Base-by-base conservation (phyloP, 1,284 basidiomycete species). In the Cryptococcus sp. region DNA sequence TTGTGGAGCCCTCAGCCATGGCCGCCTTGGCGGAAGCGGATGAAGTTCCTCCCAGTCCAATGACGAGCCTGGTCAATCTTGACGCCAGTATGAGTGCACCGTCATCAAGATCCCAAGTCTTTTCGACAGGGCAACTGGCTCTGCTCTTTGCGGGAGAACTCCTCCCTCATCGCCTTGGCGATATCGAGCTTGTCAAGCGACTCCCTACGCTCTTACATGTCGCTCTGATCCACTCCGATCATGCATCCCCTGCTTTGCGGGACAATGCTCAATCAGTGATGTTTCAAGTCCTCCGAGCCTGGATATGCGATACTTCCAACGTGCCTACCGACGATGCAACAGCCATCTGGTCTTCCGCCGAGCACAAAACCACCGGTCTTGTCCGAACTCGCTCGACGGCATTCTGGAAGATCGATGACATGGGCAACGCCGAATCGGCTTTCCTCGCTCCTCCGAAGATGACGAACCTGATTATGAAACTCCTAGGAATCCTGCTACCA, bases 1-100 rank as follows among this genome's bases (percentile, higher is more conserved):
- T 94, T 65, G 88, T 95, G 55, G 88, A 91, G 62, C 91, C 93
- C 4, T 84, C 85, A 22, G 85, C 89, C 34, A 93, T 94, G 89
- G 80, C 80, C 16, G 77, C 78, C 8, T 84, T 87, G 54, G 89
- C 89, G 1, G 83, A 86, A 55, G 82, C 84, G 17, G 85, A 87
- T 48, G 29, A 34, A 4, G 87, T 89, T 45, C 81, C 88, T 63
- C 86, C 87, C 54, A 87, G 87, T 84, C 87, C 49, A 82, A 88
- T 69, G 44, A 63, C 57, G 10, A 71, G 65, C 26, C 62, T 66
- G 41, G 76, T 66, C 56, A 73, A 70, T 63, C 75, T 76, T 40
- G 79, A 76, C 55, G 57, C 69, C n/a, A 63, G 77, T 34, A 69
- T 77, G 50, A 64, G 63, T 41, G 72, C 63, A 38, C 69, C 64